These are phyloP conservation scores for Vanrija sp. DNA, from an alignment of 1,284 basidiomycete species.

Conservation along the genomic window DNA sequence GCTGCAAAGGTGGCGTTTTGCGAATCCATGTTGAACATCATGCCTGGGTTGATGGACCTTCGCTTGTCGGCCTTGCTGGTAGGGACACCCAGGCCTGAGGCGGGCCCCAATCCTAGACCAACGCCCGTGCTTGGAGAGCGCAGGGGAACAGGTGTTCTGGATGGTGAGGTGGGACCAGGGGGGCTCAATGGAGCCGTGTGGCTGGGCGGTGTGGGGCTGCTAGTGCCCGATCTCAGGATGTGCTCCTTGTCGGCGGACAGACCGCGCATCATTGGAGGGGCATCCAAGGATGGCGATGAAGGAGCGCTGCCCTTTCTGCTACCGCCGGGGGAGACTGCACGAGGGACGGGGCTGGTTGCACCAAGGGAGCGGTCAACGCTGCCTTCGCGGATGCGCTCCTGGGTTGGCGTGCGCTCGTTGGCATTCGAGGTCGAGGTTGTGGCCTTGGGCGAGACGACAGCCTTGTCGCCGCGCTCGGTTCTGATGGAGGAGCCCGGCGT, in stretches of 20 bases:
- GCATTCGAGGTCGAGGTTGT: slow-evolving; percentile 12
- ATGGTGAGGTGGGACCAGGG: neutral
- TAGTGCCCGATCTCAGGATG: neutral
- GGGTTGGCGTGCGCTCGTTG: slow-evolving; percentile 1
- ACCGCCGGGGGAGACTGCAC: neutral
- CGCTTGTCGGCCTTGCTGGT: slow-evolving; percentile 40
- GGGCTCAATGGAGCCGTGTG: neutral
- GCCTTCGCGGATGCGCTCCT: slow-evolving; percentile 2
- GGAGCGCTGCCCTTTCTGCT: neutral
- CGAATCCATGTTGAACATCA: slow-evolving; percentile 44
- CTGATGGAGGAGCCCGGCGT: neutral
- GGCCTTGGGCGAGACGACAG: slow-evolving; percentile 1
- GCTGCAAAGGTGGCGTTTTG: slow-evolving; percentile 33
- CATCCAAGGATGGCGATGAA: neutral
- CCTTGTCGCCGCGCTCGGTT: slow-evolving; percentile 2
- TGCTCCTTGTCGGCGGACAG: slow-evolving; percentile 1
- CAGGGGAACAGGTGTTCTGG: neutral
- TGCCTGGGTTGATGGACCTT: slow-evolving; percentile 49
- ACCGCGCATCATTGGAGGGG: neutral
- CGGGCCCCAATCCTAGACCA: slow-evolving; percentile 21
- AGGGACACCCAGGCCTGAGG: slow-evolving; percentile 36
- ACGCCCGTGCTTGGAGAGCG: slow-evolving; percentile 11
- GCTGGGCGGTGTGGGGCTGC: slow-evolving; percentile 2
- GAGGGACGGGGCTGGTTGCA: neutral
- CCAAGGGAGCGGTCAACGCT: neutral